Base-by-base conservation (phyloP, 805 yeast genomes). In the Komagataella populi region DNA sequence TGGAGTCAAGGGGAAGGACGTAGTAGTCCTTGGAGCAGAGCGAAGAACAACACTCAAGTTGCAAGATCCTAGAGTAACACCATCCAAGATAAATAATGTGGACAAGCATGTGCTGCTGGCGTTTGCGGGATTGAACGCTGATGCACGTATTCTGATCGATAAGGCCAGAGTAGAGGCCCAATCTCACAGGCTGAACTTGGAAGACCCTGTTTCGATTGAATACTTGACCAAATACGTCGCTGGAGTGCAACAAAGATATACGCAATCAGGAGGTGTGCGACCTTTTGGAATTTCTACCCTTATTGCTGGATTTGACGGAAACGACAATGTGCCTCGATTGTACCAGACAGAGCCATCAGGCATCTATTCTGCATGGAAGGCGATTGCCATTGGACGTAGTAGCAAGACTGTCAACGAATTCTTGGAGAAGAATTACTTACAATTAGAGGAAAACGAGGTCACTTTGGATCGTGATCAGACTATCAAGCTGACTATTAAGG, bases 91-190 rank as follows among this genome's bases (percentile, higher is more conserved):
- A 59, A 87, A 95, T 63, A 83, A 84, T 63, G 77, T 93, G 50
- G 99, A 93, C 67, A 80, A 84, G 59, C 98, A 91, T 66, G 84
- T 87, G 20, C 83, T 89, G 57, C 75, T 93, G 61, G 95, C 96
- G 49, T 93, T 93, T 72, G 96, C 99, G 47, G 99, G 99, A 3
- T 76, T 93, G 65, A 91, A 90, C 67, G 99, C 99, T n/a, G 99
- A 93, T 67, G 96, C 98, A 16, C 79, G 99, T 65, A 82, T 93
- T 52, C 77, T 93, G 58, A 87, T 93, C 52, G 97, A 93, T 68
- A 87, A 84, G 70, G 98, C 99, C 10, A 80, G 98, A 62, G 84
- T 91, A 23, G 97, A 93, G 67, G 97, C 98, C 3, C 99, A 93
- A 68, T 85, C 95, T 14, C 96, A 90, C 69, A 79, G 85, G 65